Evolutionary conservation across 176 grass and related monocot genomes (phyloP).

Genomic region (Oryza coarctata): DNA sequence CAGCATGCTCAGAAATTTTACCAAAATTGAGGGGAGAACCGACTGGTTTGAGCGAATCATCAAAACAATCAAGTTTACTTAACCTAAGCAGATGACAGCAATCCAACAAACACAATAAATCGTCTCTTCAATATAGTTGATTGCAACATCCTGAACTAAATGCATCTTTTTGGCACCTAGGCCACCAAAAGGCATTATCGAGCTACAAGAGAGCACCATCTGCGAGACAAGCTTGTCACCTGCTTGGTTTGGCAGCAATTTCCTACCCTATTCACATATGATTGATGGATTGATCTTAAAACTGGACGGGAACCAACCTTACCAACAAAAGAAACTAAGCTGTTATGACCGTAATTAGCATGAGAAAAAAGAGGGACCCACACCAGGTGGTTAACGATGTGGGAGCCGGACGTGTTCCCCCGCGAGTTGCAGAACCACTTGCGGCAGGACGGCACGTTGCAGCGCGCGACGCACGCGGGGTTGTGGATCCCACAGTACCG

Average conservation of each 20-base stretch:
- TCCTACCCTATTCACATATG: neutral
- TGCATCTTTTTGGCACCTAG: neutral
- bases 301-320: no score
- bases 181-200: neutral
- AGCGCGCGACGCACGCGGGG: conserved; percentile 84
- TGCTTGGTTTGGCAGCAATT: neutral
- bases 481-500: conserved; percentile 94
- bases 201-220: neutral
- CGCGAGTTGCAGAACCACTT: conserved; percentile 99
- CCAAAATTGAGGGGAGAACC: neutral
- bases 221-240: neutral
- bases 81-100: neutral
- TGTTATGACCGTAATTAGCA: neutral
- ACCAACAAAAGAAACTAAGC: neutral
- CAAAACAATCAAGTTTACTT: neutral
- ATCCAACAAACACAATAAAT: neutral
- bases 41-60: neutral
- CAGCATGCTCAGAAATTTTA: neutral
- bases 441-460: conserved; percentile 90
- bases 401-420: conserved; percentile 94
- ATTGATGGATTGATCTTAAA: neutral
- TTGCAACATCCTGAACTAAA: neutral
- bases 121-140: neutral
- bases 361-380: neutral
- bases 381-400: conserved; percentile 98